Evolutionary conservation across 768 basidiomycete species (phyloP).

Genomic region (Auriscalpium vulgare): DNA sequence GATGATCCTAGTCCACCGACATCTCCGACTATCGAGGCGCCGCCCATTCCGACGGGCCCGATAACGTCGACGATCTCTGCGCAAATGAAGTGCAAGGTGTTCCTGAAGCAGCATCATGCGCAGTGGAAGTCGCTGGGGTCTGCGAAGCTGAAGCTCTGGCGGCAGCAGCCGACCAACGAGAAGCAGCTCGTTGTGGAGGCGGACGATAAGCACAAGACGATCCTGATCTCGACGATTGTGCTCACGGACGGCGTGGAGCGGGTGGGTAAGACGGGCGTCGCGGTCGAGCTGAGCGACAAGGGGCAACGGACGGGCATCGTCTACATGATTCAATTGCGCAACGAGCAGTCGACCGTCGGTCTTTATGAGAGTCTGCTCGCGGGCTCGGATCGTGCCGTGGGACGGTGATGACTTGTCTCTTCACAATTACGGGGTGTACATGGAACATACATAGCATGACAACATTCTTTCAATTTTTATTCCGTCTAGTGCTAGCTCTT

Average conservation of each 20-base stretch:
- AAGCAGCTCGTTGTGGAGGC: constrained; percentile 96
- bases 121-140: constrained; percentile 96
- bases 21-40: constrained; percentile 60
- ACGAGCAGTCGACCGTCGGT: constrained; percentile 77
- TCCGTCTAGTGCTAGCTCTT: not conserved
- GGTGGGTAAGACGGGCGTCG: constrained; percentile 97
- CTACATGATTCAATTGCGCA: constrained; percentile 95
- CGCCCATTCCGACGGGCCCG: constrained; percentile 48
- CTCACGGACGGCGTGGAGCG: constrained; percentile 94
- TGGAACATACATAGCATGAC: too few relatives aligned
- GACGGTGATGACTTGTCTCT: not conserved
- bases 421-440: too few relatives aligned
- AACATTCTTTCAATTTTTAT: not conserved
- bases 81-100: constrained; percentile 97
- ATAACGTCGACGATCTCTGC: constrained; percentile 72
- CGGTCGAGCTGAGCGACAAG: constrained; percentile 88
- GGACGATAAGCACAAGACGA: constrained; percentile 63
- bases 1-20: constrained; percentile 77
- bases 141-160: constrained; percentile 82
- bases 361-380: constrained; percentile 82
- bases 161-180: constrained; percentile 75
- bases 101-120: constrained; percentile 90
- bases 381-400: constrained; percentile 66
- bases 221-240: constrained; percentile 93
- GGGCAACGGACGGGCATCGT: constrained; percentile 90